Base-by-base conservation (phyloP, 2,329 filamentous ascomycete species). In the Stagonosporopsis rhizophila region DNA sequence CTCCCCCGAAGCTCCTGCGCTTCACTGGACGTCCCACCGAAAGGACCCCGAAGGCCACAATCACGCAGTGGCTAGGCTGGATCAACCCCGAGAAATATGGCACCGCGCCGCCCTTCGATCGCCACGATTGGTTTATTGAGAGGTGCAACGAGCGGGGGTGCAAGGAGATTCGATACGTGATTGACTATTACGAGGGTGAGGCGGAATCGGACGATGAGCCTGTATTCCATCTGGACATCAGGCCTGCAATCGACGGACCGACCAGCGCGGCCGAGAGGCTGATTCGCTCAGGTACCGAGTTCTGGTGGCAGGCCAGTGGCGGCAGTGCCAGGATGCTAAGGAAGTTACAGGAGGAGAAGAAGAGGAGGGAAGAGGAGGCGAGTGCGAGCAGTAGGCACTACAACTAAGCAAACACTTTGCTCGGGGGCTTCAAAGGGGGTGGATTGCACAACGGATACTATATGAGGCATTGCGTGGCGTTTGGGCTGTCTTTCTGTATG, bases 71-170 rank as follows among this genome's bases (percentile, higher is more conserved):
- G 48, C 78, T 97, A 72, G 91, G 89, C 4, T 87, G 86, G 81
- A 70, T 94, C 19, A 96, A 91, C 74, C 95, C 95, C 0, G 80
- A 84, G 57, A 89, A 87, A 69, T 99, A 90, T 78, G 89, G 80
- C 5, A 88, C 89, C 7, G 89, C 92, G 49, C 90, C 92, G 11
- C 95, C 95, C 1, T 99, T 99, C 69, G 95, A 99, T 77, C 87
- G 95, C 59, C 95, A 99, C 75, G 95, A 99, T 75, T 99, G 95
- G 95, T 98, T 89, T 72, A 90, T 99, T 38, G 85, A 90, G 62
- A 85, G 95, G 60, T 84, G 89, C 30, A 79, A 81, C 5, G 82
- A 87, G 50, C 91, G 90, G 25, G 75, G 87, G 56, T 82, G 81
- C 68, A 89, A 88, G 73, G 89, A 97, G 80, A 82, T 97, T 41